Base-by-base conservation (phyloP, 345 rosid genomes). In the Lagerstroemia speciosa region DNA sequence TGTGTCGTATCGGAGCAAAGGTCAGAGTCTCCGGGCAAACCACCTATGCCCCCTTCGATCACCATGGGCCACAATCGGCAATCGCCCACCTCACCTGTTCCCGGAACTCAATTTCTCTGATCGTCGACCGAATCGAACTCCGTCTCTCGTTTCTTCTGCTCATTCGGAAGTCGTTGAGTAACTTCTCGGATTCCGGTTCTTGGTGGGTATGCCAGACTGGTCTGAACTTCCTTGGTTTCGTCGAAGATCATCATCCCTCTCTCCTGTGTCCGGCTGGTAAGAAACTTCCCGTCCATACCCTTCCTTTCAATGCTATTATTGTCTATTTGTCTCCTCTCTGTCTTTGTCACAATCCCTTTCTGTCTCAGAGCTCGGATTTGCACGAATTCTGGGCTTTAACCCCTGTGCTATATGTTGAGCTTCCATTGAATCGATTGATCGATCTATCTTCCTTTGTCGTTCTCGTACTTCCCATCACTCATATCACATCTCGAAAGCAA, bases 121-220 rank as follows among this genome's bases (percentile, higher is more conserved):
- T 53, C 15, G 14, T 53, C 60, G 15, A n/a, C 30, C 14, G 60
- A 24, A 53, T n/a, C 12, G 10, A 8, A 53, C n/a, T 30, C 60
- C 29, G 29, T 53, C 24, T 53, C 30, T 10, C 24, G 6, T 15
- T 53, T 53, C 30, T 48, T 48, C 55, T 19, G 55, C 24, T 19
- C 24, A 19, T 3, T 6, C 55, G 3, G 8, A 48, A 48, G n/a
- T 48, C 55, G 55, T 20, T 2, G 8, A 16, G 24, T 48, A 19
- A 16, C 55, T 48, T 19, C 55, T 48, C 55, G 55, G 55, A 48
- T 20, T 48, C 24, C 55, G 55, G 60, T 53, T 48, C 60, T 53
- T 53, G 60, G 60, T 53, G 60, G 30, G 60, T 10, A 53, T 53
- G 60, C 60, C 60, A 8, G 60, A 53, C 24, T n/a, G 60, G 60